Base-by-base conservation (phyloP, 176 grass and related monocot species). In the Aegilops speltoides region DNA sequence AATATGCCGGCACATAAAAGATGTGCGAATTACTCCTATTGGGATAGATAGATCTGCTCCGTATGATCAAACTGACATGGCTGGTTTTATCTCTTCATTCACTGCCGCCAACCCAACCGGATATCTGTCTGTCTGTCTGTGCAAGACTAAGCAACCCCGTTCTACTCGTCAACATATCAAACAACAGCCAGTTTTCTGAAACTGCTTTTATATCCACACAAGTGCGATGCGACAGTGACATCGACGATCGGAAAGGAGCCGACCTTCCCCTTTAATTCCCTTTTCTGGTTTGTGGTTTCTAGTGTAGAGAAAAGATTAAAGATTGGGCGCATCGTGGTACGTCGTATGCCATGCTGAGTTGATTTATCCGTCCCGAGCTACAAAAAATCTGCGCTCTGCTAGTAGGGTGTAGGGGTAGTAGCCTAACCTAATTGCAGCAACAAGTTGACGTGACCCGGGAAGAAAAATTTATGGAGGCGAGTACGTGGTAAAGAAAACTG, bases 151-250 rank as follows among this genome's bases (percentile, higher is more conserved):
- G 43, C 73, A 28, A 19, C 26, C 26, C 7, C 24, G 73, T 29
- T 76, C 73, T 46, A 46, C 40, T 46, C 41, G 72, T 48, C 41
- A 19, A 31, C 73, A 50, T 2, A 52, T 20, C 16, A 54, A 1
- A 12, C 59, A 60, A 76, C 24, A 10, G 14, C 25, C 6, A 15
- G 72, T 29, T 75, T 43, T 74, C 73, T 29, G 2, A 52, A 5
- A 76, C 26, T 32, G 2, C 25, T 76, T 45, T 48, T 29, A 10
- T 45, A 19, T 19, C 24, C 50, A 17, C 50, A 54, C 16, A 25
- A 26, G 60, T 29, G 43, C 28, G 89, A 90, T 37, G 45, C n/a
- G 89, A 90, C 22, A 3, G 32, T 29, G 80, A 84, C 81, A 22
- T 34, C 5, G 68, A 48, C 76, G 23, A 50, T 50, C 28, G 33